A percentile compares a stretch with the other conserved stretches of the same genome.
These are phyloP conservation scores for Solanum commersonii DNA, from an alignment of 257 asterid genomes.

Conservation along the genomic window DNA sequence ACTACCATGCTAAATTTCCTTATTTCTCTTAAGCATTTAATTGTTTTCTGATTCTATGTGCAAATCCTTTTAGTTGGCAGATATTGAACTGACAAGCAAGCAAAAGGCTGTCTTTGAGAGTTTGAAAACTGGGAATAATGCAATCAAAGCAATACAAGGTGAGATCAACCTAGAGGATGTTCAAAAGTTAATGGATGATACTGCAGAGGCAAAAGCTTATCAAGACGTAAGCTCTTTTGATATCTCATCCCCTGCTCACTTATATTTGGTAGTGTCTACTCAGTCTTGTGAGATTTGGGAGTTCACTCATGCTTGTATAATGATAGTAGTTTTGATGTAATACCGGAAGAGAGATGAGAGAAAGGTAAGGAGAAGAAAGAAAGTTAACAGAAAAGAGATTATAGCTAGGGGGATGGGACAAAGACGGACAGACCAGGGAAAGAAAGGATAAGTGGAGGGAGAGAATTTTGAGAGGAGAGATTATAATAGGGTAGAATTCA, in stretches of 20 bases:
- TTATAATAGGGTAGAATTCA: neutral
- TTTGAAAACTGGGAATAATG: constrained; percentile 77
- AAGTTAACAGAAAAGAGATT: neutral
- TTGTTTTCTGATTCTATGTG: neutral
- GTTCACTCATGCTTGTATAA: neutral
- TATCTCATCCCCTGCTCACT: neutral
- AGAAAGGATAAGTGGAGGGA: neutral
- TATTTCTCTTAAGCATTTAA: neutral
- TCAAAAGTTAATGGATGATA: constrained; percentile 93
- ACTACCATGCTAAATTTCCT: neutral
- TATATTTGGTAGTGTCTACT: neutral
- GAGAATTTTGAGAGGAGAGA: neutral
- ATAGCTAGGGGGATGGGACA: neutral
- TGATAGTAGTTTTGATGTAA: neutral
- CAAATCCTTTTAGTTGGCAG: constrained; percentile 67
- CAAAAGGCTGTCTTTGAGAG: constrained; percentile 97
- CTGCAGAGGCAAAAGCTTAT: constrained; percentile 96
- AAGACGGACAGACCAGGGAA: neutral
- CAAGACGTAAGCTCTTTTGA: constrained; percentile 64
- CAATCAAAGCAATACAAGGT: constrained; percentile 87
- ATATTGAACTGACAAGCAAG: constrained; percentile 90
- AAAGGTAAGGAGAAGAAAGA: neutral
- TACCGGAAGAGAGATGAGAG: neutral
- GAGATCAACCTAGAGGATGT: constrained; percentile 90
- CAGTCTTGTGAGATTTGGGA: neutral